Percentiles rank a stretch among this genome's conserved stretches.
These are phyloP conservation scores for Pharnaceum exiguum DNA, from an alignment of 148 eudicot genomes.

Conservation along the genomic window DNA sequence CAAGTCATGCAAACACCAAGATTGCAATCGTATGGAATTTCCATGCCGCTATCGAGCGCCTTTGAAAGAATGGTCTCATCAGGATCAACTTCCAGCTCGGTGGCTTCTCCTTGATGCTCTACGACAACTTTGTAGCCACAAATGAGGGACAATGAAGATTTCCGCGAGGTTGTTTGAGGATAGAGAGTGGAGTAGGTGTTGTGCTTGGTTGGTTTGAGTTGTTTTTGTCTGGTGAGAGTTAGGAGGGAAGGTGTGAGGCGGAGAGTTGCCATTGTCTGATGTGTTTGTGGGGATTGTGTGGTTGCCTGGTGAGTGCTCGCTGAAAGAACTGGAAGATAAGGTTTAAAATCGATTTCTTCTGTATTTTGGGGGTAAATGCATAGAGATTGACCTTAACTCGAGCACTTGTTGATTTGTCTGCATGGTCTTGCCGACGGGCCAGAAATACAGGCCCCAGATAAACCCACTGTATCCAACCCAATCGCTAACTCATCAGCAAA, in stretches of 20 bases:
- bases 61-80: conserved; percentile 76
- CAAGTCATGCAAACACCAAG: conserved; percentile 98
- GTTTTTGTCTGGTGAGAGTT: conserved; percentile 19
- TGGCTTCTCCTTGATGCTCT: conserved; percentile 55
- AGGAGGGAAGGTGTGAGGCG: conserved; percentile 37
- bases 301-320: no score
- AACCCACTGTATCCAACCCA: no score
- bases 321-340: no score
- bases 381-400: no score
- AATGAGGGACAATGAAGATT: not conserved
- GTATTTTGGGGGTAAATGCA: no score
- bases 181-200: not conserved
- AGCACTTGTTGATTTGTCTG: no score
- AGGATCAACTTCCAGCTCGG: conserved; percentile 66
- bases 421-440: no score
- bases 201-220: not conserved
- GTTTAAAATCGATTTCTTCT: no score
- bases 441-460: no score
- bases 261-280: conserved; percentile 37
- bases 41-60: conserved; percentile 61
- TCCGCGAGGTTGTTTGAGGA: not conserved
- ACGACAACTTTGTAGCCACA: conserved; percentile 58
- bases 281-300: not conserved
- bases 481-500: no score
- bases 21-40: conserved; percentile 79